A percentile compares a stretch with the other conserved stretches of the same genome.
These are phyloP conservation scores for Incumbomyces lentus DNA, from an alignment of 2,329 filamentous ascomycete species.

Conservation along the genomic window DNA sequence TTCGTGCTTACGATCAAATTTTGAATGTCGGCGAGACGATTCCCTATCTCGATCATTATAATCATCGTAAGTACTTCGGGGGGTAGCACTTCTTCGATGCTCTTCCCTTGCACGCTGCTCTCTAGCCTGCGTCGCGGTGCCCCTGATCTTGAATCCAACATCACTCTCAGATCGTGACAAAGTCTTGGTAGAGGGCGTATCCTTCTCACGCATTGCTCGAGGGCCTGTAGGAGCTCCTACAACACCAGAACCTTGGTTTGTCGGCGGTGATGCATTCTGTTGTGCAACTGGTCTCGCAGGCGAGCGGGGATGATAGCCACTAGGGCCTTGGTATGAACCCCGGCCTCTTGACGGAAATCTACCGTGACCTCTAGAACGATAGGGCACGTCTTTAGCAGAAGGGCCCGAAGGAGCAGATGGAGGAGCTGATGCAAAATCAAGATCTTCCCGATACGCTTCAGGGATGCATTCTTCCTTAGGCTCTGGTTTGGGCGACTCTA, in stretches of 20 bases:
- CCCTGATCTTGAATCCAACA: constrained; percentile 20
- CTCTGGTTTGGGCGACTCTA: constrained; percentile 5
- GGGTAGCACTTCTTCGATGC: constrained; percentile 1
- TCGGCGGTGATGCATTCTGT: constrained; percentile 24
- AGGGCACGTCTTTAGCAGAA: constrained; percentile 21
- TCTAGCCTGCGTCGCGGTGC: constrained; percentile 16
- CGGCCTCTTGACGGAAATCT: constrained; percentile 33
- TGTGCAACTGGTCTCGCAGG: constrained; percentile 21
- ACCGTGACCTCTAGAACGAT: constrained; percentile 30
- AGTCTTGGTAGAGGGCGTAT: constrained; percentile 12
- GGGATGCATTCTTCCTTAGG: constrained; percentile 17
- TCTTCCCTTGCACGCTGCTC: constrained; percentile 18
- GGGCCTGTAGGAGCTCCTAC: constrained; percentile 77
- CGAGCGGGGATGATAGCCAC: constrained; percentile 20
- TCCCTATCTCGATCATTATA: constrained; percentile 17
- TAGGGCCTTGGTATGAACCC: constrained; percentile 24
- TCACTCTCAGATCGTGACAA: constrained; percentile 11
- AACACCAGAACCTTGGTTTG: constrained; percentile 47
- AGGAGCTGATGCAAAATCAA: constrained; percentile 21
- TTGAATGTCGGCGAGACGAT: constrained; percentile 11
- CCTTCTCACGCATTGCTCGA: constrained; percentile 65
- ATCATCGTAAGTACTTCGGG: constrained; percentile 11
- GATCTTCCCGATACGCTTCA: constrained; percentile 19
- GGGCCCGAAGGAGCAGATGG: constrained; percentile 25
- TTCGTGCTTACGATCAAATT: constrained; percentile 31